Conservation (phyloP, 2,329 filamentous ascomycete species). For the Xylaria sp. region DNA sequence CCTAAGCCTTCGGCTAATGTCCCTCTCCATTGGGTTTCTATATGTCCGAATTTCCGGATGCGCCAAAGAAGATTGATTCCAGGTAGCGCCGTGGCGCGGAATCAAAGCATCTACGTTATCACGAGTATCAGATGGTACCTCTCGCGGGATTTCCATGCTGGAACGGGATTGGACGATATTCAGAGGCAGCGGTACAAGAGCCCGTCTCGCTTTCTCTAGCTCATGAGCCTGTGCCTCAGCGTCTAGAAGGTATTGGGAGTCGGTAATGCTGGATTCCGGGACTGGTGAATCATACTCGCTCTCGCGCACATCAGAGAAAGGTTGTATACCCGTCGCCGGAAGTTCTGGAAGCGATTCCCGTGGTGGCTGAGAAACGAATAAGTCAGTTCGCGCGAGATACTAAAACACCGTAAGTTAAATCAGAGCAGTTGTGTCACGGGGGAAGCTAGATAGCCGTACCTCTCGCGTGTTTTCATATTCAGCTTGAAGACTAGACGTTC, state of each 20-base stretch:
- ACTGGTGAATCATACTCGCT: slow-evolving; percentile 13
- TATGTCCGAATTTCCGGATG: slow-evolving; percentile 9
- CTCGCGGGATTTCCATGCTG: neutral
- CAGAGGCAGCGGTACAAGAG: slow-evolving; percentile 32
- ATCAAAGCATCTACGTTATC: neutral
- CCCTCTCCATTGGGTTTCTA: slow-evolving; percentile 44
- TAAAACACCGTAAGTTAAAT: slow-evolving; percentile 11
- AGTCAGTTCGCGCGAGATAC: neutral
- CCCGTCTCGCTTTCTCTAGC: slow-evolving; percentile 18
- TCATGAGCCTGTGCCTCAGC: slow-evolving; percentile 31
- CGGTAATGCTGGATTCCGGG: slow-evolving; percentile 27
- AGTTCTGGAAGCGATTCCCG: slow-evolving; percentile 9
- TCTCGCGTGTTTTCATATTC: slow-evolving; percentile 6
- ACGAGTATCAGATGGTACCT: neutral
- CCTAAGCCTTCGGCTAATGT: slow-evolving; percentile 50
- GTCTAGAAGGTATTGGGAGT: slow-evolving; percentile 36
- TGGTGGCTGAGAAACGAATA: slow-evolving; percentile 6
- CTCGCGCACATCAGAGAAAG: neutral
- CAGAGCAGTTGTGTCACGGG: neutral
- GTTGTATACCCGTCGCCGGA: slow-evolving; percentile 1
- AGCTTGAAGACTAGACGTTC: slow-evolving; percentile 9
- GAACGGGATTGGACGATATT: slow-evolving; percentile 15
- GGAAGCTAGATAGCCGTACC: slow-evolving; percentile 4
- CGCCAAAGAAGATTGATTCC: neutral
- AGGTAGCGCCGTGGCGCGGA: neutral